Percentiles rank a stretch among this genome's conserved stretches.
These are phyloP conservation scores for Macadamia tetraphylla DNA, from an alignment of 164 flowering plant species.

Conservation along the genomic window DNA sequence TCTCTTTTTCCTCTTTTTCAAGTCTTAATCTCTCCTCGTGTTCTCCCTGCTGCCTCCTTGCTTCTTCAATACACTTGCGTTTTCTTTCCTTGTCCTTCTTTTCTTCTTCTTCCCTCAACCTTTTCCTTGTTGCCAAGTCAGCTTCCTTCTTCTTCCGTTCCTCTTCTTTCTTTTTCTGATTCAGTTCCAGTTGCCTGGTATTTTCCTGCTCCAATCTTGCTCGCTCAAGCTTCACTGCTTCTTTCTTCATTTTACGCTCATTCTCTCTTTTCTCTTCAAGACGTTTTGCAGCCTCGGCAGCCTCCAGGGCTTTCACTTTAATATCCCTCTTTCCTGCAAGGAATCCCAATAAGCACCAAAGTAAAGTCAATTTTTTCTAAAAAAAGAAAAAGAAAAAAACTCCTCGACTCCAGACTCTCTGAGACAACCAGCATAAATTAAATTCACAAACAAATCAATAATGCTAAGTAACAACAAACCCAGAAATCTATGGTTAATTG, in stretches of 20 bases:
- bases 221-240: conserved; percentile 73
- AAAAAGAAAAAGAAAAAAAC: too few relatives aligned
- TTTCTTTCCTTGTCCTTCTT: conserved; percentile 64
- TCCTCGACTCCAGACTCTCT: not conserved
- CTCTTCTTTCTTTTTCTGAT: conserved; percentile 57
- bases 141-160: conserved; percentile 67
- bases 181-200: conserved; percentile 42
- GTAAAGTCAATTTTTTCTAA: not conserved
- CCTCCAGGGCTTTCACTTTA: conserved; percentile 85
- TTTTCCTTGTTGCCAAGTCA: conserved; percentile 58
- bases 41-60: conserved; percentile 39
- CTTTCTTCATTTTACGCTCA: conserved; percentile 85
- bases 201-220: conserved; percentile 62
- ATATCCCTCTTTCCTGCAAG: conserved; percentile 71
- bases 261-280: conserved; percentile 70
- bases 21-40: conserved; percentile 39
- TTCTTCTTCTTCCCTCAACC: conserved; percentile 76
- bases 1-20: conserved; percentile 25
- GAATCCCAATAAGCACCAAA: conserved; percentile 7
- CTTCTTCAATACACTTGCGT: conserved; percentile 51
- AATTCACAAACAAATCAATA: not conserved
- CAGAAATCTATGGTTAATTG: not conserved
- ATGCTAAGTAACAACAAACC: not conserved
- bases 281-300: conserved; percentile 84
- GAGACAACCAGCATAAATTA: not conserved